These are phyloP conservation scores for Calendula officinalis DNA, from an alignment of 129 eudicot species.

Conservation along the genomic window DNA sequence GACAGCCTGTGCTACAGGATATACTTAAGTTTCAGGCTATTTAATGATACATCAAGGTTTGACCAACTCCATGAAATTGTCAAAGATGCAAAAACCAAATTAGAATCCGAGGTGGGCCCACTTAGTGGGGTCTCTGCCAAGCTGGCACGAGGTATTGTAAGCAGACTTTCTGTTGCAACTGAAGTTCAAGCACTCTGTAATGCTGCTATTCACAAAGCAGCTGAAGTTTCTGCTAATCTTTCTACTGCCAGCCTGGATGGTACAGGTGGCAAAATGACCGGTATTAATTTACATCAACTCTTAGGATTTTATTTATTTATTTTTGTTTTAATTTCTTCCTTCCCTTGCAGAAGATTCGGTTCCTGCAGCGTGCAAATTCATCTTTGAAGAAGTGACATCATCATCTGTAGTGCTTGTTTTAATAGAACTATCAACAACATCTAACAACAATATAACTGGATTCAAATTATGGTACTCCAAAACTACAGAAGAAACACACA, in stretches of 20 bases:
- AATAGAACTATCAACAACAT: constrained; percentile 53
- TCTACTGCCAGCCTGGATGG: constrained; percentile 33
- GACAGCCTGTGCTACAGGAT: constrained; percentile 70
- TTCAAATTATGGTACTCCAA: constrained; percentile 86
- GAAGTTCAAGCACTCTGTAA: constrained; percentile 74
- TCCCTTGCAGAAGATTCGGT: constrained; percentile 66
- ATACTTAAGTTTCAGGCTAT: constrained; percentile 62
- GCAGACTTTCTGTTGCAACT: constrained; percentile 74
- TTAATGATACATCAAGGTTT: constrained; percentile 77
- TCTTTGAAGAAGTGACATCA: constrained; percentile 67
- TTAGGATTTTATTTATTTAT: neutral
- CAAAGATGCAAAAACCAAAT: constrained; percentile 51
- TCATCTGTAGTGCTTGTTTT: constrained; percentile 67
- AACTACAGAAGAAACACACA: constrained; percentile 48
- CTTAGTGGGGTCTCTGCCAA: constrained; percentile 56
- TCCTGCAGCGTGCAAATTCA: constrained; percentile 87
- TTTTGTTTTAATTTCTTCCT: constrained; percentile 6
- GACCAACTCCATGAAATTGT: constrained; percentile 62
- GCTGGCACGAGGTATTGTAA: constrained; percentile 68
- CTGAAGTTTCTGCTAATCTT: constrained; percentile 52
- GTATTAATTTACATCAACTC: neutral
- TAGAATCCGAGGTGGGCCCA: constrained; percentile 86
- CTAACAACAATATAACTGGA: constrained; percentile 46
- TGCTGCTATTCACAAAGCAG: constrained; percentile 71
- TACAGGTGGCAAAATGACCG: constrained; percentile 35